A percentile compares a stretch with the other conserved stretches of the same genome.
These are phyloP conservation scores for Botrytis medusae DNA, from an alignment of 2,329 filamentous ascomycete species.

Conservation along the genomic window DNA sequence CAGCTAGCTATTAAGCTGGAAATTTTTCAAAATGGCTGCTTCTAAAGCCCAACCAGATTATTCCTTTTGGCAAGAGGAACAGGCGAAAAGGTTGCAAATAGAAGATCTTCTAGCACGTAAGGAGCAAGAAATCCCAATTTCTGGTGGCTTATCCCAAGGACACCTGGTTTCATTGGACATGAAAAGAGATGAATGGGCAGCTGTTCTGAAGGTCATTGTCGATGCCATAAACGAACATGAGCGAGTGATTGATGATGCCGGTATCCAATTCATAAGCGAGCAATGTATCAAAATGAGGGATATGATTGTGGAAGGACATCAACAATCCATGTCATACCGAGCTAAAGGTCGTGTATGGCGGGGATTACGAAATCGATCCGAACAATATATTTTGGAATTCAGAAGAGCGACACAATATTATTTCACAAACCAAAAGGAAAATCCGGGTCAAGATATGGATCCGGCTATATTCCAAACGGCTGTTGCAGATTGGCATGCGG, in stretches of 20 bases:
- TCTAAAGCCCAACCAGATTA: neutral
- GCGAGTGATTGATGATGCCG: neutral
- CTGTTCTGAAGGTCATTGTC: neutral
- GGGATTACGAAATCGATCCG: conserved; percentile 16
- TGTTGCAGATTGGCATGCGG: conserved; percentile 11
- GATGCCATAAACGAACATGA: neutral
- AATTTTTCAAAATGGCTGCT: neutral
- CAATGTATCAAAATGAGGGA: neutral
- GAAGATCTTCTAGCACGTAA: conserved; percentile 1
- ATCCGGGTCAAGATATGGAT: neutral
- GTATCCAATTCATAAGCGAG: neutral
- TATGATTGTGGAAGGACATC: neutral
- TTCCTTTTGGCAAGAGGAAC: conserved; percentile 10
- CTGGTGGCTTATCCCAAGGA: neutral
- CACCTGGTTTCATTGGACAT: neutral
- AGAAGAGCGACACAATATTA: conserved; percentile 12
- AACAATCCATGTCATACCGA: conserved; percentile 18
- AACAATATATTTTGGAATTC: conserved; percentile 11
- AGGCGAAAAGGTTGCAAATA: neutral
- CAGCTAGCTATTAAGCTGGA: neutral
- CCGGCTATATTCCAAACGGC: neutral
- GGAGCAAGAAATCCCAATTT: neutral
- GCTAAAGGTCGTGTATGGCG: conserved; percentile 29
- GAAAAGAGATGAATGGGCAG: conserved; percentile 5
- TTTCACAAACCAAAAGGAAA: neutral